These are phyloP conservation scores for Cardiospermum halicacabum DNA, from an alignment of 345 rosid species.

Conservation along the genomic window DNA sequence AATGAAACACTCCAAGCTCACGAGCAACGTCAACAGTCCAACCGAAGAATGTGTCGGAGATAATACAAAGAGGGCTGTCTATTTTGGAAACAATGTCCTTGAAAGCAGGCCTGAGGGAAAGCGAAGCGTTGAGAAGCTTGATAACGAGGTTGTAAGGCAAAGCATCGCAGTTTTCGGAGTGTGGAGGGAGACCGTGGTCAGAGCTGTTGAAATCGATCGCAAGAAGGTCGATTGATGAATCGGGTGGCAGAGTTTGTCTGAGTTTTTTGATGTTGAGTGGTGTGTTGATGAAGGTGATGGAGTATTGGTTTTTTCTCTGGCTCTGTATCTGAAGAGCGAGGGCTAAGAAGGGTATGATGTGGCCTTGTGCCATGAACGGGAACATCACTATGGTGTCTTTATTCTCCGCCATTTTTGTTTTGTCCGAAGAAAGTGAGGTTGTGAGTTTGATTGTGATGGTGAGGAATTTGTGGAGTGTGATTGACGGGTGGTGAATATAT, in stretches of 20 bases:
- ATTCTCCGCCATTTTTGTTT: conserved; percentile 4
- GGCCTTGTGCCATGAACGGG: conserved; percentile 87
- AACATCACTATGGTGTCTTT: conserved; percentile 45
- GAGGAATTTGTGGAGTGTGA: no score
- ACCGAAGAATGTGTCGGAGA: conserved; percentile 54
- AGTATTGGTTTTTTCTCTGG: conserved; percentile 10
- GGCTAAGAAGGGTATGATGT: conserved; percentile 67
- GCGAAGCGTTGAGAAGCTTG: conserved; percentile 51
- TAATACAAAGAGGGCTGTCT: conserved; percentile 32
- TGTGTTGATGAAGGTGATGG: conserved; percentile 51
- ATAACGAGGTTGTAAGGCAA: conserved; percentile 58
- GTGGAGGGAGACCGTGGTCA: conserved; percentile 65
- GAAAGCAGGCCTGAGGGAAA: conserved; percentile 43
- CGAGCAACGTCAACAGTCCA: conserved; percentile 48
- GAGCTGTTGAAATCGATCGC: conserved; percentile 61
- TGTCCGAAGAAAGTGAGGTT: no score
- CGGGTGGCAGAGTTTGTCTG: conserved; percentile 41
- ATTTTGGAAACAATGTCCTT: conserved; percentile 26
- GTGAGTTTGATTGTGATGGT: no score
- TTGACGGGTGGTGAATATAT: no score
- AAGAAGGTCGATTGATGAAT: conserved; percentile 44
- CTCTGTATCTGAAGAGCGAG: conserved; percentile 54
- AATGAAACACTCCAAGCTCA: conserved; percentile 52
- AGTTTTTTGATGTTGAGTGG: conserved; percentile 51
- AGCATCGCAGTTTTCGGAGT: conserved; percentile 57